Evolutionary conservation across 495 filamentous ascomycete genomes (phyloP).

Genomic region (Aspergillus cavernicola): DNA sequence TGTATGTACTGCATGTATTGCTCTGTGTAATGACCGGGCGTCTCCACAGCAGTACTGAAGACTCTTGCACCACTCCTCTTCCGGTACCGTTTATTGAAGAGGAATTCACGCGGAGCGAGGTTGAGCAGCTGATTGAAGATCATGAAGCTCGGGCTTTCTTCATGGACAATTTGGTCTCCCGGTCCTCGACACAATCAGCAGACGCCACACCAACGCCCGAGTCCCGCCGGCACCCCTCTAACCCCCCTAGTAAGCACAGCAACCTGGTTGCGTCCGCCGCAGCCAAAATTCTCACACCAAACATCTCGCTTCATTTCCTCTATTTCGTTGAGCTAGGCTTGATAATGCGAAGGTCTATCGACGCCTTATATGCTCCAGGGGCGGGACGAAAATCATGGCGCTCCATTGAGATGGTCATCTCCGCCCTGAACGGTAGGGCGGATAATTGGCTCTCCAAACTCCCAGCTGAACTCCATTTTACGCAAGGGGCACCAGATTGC

Average conservation of each 20-base stretch:
- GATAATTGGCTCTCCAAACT: slow-evolving; percentile 48
- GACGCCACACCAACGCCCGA: neutral
- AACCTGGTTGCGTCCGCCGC: slow-evolving; percentile 21
- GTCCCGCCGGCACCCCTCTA: neutral
- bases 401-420: slow-evolving; percentile 49
- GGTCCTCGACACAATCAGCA: neutral
- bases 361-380: slow-evolving; percentile 51
- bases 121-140: slow-evolving; percentile 29
- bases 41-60: slow-evolving; percentile 48
- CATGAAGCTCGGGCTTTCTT: slow-evolving; percentile 25
- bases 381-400: slow-evolving; percentile 46
- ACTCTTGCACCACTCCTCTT: slow-evolving; percentile 54
- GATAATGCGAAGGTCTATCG: slow-evolving; percentile 46
- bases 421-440: slow-evolving; percentile 38
- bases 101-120: slow-evolving; percentile 27
- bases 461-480: slow-evolving; percentile 43
- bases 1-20: slow-evolving; percentile 56
- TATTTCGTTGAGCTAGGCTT: slow-evolving; percentile 37
- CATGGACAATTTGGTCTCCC: slow-evolving; percentile 10
- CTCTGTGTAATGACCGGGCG: slow-evolving; percentile 60
- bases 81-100: slow-evolving; percentile 52
- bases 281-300: slow-evolving; percentile 24
- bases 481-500: slow-evolving; percentile 18
- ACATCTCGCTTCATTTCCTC: slow-evolving; percentile 42
- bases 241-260: slow-evolving; percentile 8